A percentile compares a stretch with the other conserved stretches of the same genome.
phyloP scores from a whole-genome alignment of 345 rosid species.

The Citrus hindsii region DNA sequence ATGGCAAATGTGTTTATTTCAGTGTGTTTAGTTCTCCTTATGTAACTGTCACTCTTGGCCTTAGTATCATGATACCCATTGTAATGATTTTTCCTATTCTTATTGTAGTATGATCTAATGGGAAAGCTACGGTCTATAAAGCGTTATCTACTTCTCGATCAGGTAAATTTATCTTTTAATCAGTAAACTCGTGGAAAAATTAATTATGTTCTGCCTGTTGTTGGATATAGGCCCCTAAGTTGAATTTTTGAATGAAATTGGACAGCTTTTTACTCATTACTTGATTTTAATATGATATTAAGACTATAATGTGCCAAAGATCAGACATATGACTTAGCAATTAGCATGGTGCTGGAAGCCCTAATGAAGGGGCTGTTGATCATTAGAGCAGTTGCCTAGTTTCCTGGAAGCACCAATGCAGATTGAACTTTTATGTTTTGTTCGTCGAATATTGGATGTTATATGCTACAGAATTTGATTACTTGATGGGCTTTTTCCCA shows the following conservation, averaged over 20 bases:
- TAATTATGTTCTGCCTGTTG: not conserved
- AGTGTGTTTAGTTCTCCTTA: not conserved
- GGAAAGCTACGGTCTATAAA: constrained; percentile 90
- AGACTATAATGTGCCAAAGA: not conserved
- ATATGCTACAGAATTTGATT: not conserved
- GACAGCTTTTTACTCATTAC: not conserved
- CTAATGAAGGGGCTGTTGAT: not conserved
- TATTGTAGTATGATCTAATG: constrained; percentile 72
- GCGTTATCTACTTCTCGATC: constrained; percentile 98
- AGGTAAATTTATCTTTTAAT: constrained; percentile 43
- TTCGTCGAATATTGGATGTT: not conserved
- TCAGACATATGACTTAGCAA: not conserved
- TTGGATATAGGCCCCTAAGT: not conserved
- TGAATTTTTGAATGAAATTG: not conserved
- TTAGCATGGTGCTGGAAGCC: not conserved
- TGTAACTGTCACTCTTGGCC: not conserved
- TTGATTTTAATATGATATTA: not conserved
- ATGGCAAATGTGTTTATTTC: not conserved
- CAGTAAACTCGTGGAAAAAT: not conserved
- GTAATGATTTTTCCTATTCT: constrained; percentile 8
- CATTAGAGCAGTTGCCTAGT: not conserved
- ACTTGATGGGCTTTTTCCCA: not conserved
- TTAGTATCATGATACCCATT: constrained; percentile 1
- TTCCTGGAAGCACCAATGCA: not conserved
- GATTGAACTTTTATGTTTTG: not conserved